Evolutionary conservation across 73 alveolate species (phyloP), one percentile per base, ranked within the genome.

Genomic region (Symbiodinium natans): DNA sequence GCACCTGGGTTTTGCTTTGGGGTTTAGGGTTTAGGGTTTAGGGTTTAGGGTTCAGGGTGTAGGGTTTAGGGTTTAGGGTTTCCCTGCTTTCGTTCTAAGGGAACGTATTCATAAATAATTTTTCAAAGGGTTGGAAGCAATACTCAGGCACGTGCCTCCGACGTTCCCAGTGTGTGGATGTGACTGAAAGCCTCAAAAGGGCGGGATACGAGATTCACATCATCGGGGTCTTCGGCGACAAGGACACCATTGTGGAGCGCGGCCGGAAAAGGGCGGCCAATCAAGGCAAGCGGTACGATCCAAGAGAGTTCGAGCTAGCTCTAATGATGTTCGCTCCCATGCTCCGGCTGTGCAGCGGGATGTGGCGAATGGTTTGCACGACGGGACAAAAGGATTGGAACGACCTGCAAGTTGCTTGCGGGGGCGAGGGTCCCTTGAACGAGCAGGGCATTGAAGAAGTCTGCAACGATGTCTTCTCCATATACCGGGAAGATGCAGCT

Each of bases 311-410:
- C 41, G 98, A 92, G 46, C 83, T 92, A 13, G 98, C 98, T 2
- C 83, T 92, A 33, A 68, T 40, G 90, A 77, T 77, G 98, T 92
- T 92, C 75, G 98, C 98, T 4, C 98, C 98, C 56, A 92, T 92
- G 98, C 98, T 92, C 11, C 98, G 98, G 68, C 92, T 92, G 59
- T 92, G 98, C 98, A 77, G 83, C 2, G 98, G 98, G 29, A 75
- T 59, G 68, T 92, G 92, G 92, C 31, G 92, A 7, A 92, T 92
- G 98, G 90, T 75, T 25, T 77, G 90, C 92, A 92, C 98, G 9
- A 77, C 98, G 2, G 98, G 82, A 10, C 88, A 90, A 33, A 68
- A 90, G 75, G 48, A 90, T 25, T 31, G 48, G 56, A 59, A 59
- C 23, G 77, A 59, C 31, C 31, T 59, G 77, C 77, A 59, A 27